Evolutionary conservation across 257 asterid species (phyloP).

Genomic region (Gentiana macrophylla): DNA sequence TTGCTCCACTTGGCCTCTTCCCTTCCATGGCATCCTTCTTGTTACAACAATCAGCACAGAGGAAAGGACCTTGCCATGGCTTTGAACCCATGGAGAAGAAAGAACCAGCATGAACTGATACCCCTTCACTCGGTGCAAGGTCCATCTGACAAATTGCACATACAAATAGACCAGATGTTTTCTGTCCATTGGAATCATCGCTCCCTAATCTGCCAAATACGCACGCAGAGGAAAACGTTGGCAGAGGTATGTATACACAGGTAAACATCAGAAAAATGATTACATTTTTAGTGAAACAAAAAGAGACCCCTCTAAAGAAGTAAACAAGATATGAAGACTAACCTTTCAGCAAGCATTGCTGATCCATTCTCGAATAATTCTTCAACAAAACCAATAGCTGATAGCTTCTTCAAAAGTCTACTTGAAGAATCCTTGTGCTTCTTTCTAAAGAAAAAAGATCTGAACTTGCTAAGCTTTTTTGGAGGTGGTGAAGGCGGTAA

Average conservation of each 20-base stretch:
- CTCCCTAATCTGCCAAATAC: conserved; percentile 48
- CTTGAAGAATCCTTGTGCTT: conserved; percentile 21
- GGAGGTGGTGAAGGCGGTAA: conserved; percentile 28
- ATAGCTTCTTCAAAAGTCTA: conserved; percentile 33
- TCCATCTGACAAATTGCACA: conserved; percentile 65
- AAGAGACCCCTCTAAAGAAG: too few species aligned
- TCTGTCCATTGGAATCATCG: conserved; percentile 31
- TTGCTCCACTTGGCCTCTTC: conserved; percentile 38
- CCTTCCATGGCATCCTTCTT: conserved; percentile 92
- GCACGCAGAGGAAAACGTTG: background rate
- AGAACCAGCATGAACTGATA: conserved; percentile 76
- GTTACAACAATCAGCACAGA: conserved; percentile 55
- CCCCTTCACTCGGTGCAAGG: conserved; percentile 56
- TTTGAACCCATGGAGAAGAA: conserved; percentile 60
- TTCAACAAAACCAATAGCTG: conserved; percentile 60
- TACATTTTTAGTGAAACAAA: too few species aligned
- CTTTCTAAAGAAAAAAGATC: conserved; percentile 35
- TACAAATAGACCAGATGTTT: conserved; percentile 33
- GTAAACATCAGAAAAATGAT: too few species aligned
- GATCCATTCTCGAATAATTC: conserved; percentile 84
- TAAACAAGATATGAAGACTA: conserved; percentile 6
- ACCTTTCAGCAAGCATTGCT: conserved; percentile 68
- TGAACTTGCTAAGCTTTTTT: conserved; percentile 36
- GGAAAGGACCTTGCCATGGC: conserved; percentile 93
- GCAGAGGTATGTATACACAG: background rate